Percentiles rank a stretch among this genome's conserved stretches.
Conservation (phyloP, 305 asterid species). For the Rubia occidens region DNA sequence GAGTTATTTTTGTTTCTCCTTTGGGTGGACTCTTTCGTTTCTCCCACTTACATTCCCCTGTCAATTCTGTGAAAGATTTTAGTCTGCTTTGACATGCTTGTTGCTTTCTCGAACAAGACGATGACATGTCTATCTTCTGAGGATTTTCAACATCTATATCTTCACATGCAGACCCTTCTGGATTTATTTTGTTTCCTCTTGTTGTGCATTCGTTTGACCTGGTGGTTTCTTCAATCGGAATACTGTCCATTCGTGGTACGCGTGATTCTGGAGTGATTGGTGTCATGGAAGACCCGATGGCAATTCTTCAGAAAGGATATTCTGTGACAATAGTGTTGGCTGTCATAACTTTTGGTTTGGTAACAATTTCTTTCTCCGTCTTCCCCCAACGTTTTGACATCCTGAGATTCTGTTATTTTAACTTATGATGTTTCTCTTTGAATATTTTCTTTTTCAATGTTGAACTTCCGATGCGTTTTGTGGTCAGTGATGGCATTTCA, state of each 20-base stretch:
- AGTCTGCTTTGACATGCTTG: not conserved
- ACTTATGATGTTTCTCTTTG: not conserved
- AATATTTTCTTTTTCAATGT: not conserved
- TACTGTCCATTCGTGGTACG: slow-evolving; percentile 68
- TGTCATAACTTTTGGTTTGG: slow-evolving; percentile 91
- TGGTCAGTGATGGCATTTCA: slow-evolving; percentile 14
- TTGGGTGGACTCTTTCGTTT: not conserved
- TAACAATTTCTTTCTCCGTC: slow-evolving; percentile 31
- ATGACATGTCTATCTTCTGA: slow-evolving; percentile 17
- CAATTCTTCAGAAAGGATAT: slow-evolving; percentile 91
- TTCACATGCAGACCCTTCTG: slow-evolving; percentile 88
- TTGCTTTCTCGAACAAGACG: not conserved
- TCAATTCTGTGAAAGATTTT: not conserved
- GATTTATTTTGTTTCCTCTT: slow-evolving; percentile 94
- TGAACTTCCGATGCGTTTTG: not conserved
- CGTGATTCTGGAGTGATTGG: slow-evolving; percentile 72
- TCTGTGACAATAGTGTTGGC: slow-evolving; percentile 82
- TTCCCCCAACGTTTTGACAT: slow-evolving; percentile 12
- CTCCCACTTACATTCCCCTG: not conserved
- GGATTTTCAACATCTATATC: not conserved
- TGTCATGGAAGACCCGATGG: slow-evolving; percentile 85
- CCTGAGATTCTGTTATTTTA: not conserved
- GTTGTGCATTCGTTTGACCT: slow-evolving; percentile 98
- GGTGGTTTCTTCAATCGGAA: slow-evolving; percentile 84
- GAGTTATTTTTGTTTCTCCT: not conserved